phyloP scores from a whole-genome alignment of 495 filamentous ascomycete species.

The Penicillium manginii region DNA sequence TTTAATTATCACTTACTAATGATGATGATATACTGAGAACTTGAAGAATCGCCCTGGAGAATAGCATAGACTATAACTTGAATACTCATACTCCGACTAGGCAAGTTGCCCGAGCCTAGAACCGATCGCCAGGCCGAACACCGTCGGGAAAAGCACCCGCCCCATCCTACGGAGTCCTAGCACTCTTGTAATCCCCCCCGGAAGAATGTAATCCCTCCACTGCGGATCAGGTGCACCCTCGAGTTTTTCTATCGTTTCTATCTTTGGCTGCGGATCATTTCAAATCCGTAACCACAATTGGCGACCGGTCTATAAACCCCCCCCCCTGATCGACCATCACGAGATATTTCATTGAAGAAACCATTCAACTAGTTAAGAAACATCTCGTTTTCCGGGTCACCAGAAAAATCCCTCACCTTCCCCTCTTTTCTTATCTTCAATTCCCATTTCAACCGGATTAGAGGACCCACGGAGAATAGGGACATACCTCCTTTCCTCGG shows the following conservation, averaged over 20 bases:
- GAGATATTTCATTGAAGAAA: background rate
- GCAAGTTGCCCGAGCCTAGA: slow-evolving; percentile 5
- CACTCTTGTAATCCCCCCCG: background rate
- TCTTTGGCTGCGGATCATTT: background rate
- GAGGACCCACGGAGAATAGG: no score
- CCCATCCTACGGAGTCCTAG: no score
- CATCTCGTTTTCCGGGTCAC: no score
- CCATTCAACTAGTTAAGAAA: background rate
- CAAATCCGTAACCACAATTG: background rate
- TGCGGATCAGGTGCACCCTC: background rate
- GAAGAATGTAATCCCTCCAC: slow-evolving; percentile 5
- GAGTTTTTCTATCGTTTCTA: background rate
- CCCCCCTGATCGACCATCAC: slow-evolving; percentile 2
- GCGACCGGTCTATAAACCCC: slow-evolving; percentile 3
- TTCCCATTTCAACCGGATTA: no score
- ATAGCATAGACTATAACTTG: no score
- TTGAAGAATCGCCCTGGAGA: background rate
- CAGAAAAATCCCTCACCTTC: no score
- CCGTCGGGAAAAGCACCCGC: slow-evolving; percentile 2
- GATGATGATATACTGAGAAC: no score
- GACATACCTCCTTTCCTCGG: no score
- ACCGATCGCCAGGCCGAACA: background rate
- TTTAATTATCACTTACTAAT: no score
- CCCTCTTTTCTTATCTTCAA: no score
- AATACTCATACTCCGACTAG: no score